phyloP scores from a whole-genome alignment of 352 stramenopile genomes.

The Globisporangium ultimum region DNA sequence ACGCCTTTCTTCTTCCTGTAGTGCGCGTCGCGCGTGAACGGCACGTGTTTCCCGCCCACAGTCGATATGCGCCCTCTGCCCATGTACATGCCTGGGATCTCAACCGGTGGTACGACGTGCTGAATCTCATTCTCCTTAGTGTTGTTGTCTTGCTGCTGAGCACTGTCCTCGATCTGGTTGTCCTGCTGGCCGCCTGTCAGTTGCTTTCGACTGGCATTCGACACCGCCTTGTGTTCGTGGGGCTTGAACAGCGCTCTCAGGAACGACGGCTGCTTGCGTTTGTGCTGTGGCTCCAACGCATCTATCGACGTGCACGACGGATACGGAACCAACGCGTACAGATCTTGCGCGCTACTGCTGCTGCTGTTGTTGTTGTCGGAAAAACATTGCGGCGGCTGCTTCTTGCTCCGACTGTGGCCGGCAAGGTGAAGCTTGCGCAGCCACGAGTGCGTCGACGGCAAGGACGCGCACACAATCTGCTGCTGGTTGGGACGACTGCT shows the following conservation, averaged over 20 bases:
- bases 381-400: too few species aligned
- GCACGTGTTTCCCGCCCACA: slow-evolving; percentile 19
- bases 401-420: background rate
- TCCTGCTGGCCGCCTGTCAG: background rate
- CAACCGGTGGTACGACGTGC: slow-evolving; percentile 21
- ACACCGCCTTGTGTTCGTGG: slow-evolving; percentile 6
- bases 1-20: slow-evolving; percentile 16
- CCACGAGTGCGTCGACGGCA: slow-evolving; percentile 1
- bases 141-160: background rate
- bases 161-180: background rate
- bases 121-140: slow-evolving; percentile 1
- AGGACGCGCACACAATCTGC: slow-evolving; percentile 2
- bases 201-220: slow-evolving; percentile 1
- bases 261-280: slow-evolving; percentile 10
- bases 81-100: slow-evolving; percentile 23
- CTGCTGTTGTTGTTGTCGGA: background rate
- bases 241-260: slow-evolving; percentile 9
- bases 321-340: background rate
- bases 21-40: slow-evolving; percentile 27
- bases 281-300: background rate
- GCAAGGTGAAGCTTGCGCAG: slow-evolving; percentile 6
- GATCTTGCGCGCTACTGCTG: background rate
- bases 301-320: background rate
- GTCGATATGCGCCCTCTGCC: slow-evolving; percentile 19
- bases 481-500: background rate